These are phyloP conservation scores for Aspergillus cavernicola DNA, from an alignment of 495 filamentous ascomycete species.

Conservation along the genomic window DNA sequence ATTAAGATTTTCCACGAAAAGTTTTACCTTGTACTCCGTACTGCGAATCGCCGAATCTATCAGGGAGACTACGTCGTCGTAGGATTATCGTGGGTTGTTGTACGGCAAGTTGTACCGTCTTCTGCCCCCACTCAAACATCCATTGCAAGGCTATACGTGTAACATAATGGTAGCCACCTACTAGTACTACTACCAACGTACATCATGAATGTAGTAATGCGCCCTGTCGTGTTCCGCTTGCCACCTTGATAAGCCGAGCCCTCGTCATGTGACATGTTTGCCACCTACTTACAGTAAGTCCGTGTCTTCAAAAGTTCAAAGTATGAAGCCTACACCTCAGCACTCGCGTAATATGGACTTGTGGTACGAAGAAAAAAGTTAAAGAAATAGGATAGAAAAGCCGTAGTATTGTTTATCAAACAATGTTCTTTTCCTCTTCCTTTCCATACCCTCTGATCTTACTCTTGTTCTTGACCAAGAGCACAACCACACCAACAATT, in stretches of 20 bases:
- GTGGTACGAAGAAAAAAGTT: no score
- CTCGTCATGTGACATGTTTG: slow-evolving; percentile 14
- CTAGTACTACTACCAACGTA: no score
- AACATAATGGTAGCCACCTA: background rate
- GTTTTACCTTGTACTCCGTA: background rate
- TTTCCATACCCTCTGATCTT: slow-evolving; percentile 6
- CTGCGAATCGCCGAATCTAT: no score
- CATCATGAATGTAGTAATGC: no score
- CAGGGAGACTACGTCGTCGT: no score
- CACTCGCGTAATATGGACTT: no score
- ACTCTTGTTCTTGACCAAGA: slow-evolving; percentile 8
- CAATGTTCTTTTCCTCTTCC: slow-evolving; percentile 15
- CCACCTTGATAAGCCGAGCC: slow-evolving; percentile 5
- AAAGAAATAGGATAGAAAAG: no score
- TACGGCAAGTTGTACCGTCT: background rate
- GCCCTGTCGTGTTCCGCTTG: background rate
- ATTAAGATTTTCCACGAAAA: background rate
- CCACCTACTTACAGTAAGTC: background rate
- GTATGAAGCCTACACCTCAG: background rate
- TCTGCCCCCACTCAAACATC: background rate
- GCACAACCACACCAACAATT: slow-evolving; percentile 14
- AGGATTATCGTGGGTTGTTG: no score
- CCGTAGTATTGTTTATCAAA: slow-evolving; percentile 1
- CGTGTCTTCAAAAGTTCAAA: no score
- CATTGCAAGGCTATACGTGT: background rate